Evolutionary conservation across 805 yeast genomes (phyloP), one percentile per base, ranked within the genome.

Genomic region (Priceomyces fermenticarens): DNA sequence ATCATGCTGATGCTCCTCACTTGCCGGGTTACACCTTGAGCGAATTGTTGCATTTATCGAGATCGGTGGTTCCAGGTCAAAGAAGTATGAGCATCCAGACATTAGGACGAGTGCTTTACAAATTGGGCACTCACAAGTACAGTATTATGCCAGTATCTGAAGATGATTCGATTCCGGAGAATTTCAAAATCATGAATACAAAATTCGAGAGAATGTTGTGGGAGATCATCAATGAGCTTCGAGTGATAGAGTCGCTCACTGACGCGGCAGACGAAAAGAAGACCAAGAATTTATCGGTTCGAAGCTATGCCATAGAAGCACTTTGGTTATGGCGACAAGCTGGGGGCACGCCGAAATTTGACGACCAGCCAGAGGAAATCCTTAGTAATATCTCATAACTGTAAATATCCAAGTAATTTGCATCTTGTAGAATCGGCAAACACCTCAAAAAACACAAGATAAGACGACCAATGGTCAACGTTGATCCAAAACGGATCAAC

Each of bases 21-120:
- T 70, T 90, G 39, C 96, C 98, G 0, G 99, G 99, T 0, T 93
- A 93, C 60, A 90, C 97, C 0, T 58, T 93, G 16, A 70, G 78
- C 0, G 99, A 93, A 57, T 70, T 93, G 38, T 83, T 85, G 1
- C 93, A 85, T 50, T 72, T 88, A 36, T 67, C 89, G 3, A 72
- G 96, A 47, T 87, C 96, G 2, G 78, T 84, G 1, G 78, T 84
- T 41, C 80, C 95, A 1, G 81, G 95, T 0, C 99, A 93, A 63
- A 70, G 97, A 35, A 80, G 93, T 45, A 75, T 93, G 10, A 88
- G 97, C 6, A 81, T 90, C 27, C 87, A 86, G 56, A 86, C 93
- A 7, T 52, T 89, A 32, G 99, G 99, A 3, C 73, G 99, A 45
- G 78, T 93, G 1, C 67, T 93, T 34, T 88, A 85, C 62, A 87